A percentile compares a stretch with the other conserved stretches of the same genome.
Conservation (phyloP, 352 stramenopile genomes). For the Globisporangium alternatum region DNA sequence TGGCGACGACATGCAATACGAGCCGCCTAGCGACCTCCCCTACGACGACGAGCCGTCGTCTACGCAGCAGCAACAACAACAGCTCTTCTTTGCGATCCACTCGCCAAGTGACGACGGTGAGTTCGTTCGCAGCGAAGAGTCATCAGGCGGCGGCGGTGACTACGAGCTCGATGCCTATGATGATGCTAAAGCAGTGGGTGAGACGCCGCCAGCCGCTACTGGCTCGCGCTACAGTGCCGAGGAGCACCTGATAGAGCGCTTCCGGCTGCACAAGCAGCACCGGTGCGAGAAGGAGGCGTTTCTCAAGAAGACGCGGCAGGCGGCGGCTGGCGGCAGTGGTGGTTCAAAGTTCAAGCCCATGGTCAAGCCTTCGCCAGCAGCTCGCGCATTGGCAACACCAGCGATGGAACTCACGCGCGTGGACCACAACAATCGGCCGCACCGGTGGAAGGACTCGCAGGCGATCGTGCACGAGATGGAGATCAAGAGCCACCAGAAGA, state of each 20-base stretch:
- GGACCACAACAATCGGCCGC: constrained; percentile 84
- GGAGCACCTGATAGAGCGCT: constrained; percentile 66
- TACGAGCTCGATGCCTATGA: background rate
- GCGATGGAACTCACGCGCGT: constrained; percentile 56
- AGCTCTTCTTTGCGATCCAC: background rate
- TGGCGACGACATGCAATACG: constrained; percentile 4
- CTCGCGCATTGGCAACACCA: constrained; percentile 7
- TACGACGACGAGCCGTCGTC: background rate
- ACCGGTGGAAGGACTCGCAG: constrained; percentile 79
- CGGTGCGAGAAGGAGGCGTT: constrained; percentile 61
- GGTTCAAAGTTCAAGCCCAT: constrained; percentile 12
- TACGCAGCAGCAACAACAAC: background rate
- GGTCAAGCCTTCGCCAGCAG: background rate
- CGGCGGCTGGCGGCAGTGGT: constrained; percentile 27
- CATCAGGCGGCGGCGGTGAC: background rate
- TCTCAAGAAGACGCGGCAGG: constrained; percentile 52
- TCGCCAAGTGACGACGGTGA: background rate
- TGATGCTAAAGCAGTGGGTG: background rate
- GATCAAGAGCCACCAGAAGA: constrained; percentile 49
- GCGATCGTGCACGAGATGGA: constrained; percentile 68
- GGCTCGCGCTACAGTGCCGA: constrained; percentile 21
- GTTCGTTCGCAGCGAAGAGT: background rate
- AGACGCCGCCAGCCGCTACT: background rate
- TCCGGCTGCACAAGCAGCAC: constrained; percentile 79
- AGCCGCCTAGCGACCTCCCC: background rate